Evolutionary conservation across 345 rosid species (phyloP).

Genomic region (Cardamine resedifolia): DNA sequence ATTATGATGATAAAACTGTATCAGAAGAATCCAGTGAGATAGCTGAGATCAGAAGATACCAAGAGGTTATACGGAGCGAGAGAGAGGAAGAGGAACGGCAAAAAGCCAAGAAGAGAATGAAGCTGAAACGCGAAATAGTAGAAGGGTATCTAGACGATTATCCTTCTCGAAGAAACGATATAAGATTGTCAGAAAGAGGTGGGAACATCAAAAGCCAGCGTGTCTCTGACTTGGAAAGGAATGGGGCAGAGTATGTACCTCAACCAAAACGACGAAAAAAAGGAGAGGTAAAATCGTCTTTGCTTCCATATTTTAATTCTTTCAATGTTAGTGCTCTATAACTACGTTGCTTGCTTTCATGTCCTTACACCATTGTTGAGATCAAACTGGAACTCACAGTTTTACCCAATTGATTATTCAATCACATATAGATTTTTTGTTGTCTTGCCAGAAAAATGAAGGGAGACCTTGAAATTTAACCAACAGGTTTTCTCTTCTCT

Average conservation of each 20-base stretch:
- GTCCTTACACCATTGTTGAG: neutral
- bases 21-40: slow-evolving; percentile 60
- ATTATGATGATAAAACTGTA: slow-evolving; percentile 35
- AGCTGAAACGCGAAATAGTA: slow-evolving; percentile 44
- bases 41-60: slow-evolving; percentile 65
- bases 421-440: neutral
- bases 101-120: slow-evolving; percentile 79
- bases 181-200: slow-evolving; percentile 65
- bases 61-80: slow-evolving; percentile 68
- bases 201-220: slow-evolving; percentile 57
- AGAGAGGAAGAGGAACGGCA: slow-evolving; percentile 79
- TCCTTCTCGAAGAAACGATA: slow-evolving; percentile 59
- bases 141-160: slow-evolving; percentile 52
- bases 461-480: neutral
- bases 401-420: neutral
- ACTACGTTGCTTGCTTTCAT: neutral
- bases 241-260: slow-evolving; percentile 51
- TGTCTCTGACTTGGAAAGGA: slow-evolving; percentile 46
- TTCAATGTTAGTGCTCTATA: neutral
- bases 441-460: neutral
- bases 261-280: slow-evolving; percentile 81
- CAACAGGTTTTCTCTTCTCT: neutral
- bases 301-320: slow-evolving; percentile 7
- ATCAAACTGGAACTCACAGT: neutral
- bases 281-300: slow-evolving; percentile 64